These are phyloP conservation scores for Eragrostis tef DNA, from an alignment of 202 grass and related monocot genomes.

Conservation along the genomic window DNA sequence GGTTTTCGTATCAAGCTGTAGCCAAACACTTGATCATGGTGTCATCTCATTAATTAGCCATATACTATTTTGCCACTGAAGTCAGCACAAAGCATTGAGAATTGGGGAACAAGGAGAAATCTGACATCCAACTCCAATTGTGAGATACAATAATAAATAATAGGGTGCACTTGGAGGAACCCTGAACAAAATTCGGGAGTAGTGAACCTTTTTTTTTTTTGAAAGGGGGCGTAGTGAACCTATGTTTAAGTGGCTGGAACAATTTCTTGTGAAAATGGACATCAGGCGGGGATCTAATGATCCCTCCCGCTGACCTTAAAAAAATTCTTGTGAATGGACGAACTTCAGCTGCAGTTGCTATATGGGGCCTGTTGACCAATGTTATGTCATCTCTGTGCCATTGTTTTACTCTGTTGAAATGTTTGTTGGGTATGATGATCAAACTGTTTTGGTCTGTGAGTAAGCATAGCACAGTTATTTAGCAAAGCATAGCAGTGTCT, in stretches of 20 bases:
- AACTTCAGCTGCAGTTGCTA: conserved; percentile 11
- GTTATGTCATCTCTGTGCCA: too few relatives aligned
- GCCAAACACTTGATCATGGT: conserved; percentile 8
- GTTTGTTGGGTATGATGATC: background rate
- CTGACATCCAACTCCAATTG: conserved; percentile 27
- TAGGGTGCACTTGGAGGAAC: background rate
- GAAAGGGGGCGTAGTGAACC: too few relatives aligned
- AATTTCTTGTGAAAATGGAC: too few relatives aligned
- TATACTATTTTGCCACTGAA: too few relatives aligned
- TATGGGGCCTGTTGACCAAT: background rate
- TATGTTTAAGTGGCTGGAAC: conserved; percentile 16
- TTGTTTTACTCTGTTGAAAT: background rate
- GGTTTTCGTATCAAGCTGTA: conserved; percentile 18
- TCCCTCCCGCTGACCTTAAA: too few relatives aligned
- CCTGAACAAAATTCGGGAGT: conserved; percentile 32
- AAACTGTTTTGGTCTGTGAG: background rate
- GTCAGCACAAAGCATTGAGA: too few relatives aligned
- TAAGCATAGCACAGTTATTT: too few relatives aligned
- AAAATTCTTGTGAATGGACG: conserved; percentile 26
- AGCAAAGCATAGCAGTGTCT: too few relatives aligned
- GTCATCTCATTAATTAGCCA: too few relatives aligned
- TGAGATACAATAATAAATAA: conserved; percentile 43
- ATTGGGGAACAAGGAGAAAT: conserved; percentile 44
- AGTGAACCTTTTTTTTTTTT: too few relatives aligned
- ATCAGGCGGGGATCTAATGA: too few relatives aligned